Base-by-base conservation (phyloP, 1,284 basidiomycete species). In the Stygiomarasmius scandens region DNA sequence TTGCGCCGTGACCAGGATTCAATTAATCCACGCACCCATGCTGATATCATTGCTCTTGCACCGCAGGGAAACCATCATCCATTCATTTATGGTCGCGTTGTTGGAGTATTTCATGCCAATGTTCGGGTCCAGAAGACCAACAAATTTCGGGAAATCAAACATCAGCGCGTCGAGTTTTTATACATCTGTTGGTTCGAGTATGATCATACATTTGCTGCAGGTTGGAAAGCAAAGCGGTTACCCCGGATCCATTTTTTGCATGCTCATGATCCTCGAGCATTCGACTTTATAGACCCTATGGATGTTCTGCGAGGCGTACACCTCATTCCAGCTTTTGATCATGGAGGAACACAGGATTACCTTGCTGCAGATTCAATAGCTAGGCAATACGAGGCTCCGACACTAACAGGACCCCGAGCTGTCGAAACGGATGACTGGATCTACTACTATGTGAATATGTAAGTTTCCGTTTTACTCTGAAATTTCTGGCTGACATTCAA, bases 21-120 rank as follows among this genome's bases (percentile, higher is more conserved):
- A 0, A 53, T 69, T 29, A 67, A 67, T 32, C 60, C 55, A 16
- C 41, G 59, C 1, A 64, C 56, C 22, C 60, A 64, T 56, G 52
- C 61, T 22, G 58, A 67, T 32, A 55, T 67, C 20, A 66, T 68
- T 58, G 47, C 67, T 11, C 57, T 60, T 24, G 22, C 52, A 20
- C 25, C 49, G 54, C 54, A 24, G 38, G 38, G 4, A 53, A 38
- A 20, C 11, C 14, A 19, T 57, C 29, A 72, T 49, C 67, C 67
- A 0, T 77, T 70, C 56, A 72, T 68, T 69, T 79, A 77, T 63
- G 72, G 69, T 0, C 58, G 60, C 0, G 63, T 79, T 0, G 45
- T 77, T 22, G 66, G 69, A 0, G 66, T 77, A 2, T 75, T 69
- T 50, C 75, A 77, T 53, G 64, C 61, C 11, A 60, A 64, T 11